Evolutionary conservation across 148 eudicot genomes (phyloP), one percentile per base, ranked within the genome.

Genomic region (Amaranthus hypochondriacus): DNA sequence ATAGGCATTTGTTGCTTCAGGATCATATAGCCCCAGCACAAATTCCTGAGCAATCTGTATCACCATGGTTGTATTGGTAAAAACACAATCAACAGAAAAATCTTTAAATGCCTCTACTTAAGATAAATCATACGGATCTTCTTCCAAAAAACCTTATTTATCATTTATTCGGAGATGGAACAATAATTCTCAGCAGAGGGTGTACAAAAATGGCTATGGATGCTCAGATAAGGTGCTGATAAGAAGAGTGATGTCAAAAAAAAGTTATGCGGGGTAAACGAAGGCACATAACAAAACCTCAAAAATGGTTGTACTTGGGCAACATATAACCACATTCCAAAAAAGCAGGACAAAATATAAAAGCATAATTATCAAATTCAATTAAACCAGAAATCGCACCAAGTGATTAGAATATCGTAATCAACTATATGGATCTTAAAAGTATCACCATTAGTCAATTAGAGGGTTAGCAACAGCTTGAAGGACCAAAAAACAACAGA

Each of bases 11-110:
- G 98, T 94, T 66, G 92, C 96, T 80, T 91, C 97, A 54, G 80
- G 82, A 76, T 94, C 98, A 87, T 78, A 94, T 39, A 68, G 81
- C 71, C 98, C 98, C 67, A 94, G 82, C 73, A 87, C 69, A 83
- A 86, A 94, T 81, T 94, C 97, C 84, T 94, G 98, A 78, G 90
- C 87, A 59, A 79, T 74, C 97, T 94, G 83, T 61, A 81, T 55
- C 68, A 78, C 56, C 62, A 68, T 53, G 8, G 62, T 63, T 54
- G 63, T 48, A 53, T 55, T n/a, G 4, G 72, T 67, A 52, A 58
- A 53, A 21, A 59, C 68, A 18, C 44, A 56, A 48, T 66, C 15
- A 11, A 66, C 12, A 49, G 6, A 5, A 66, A 12, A n/a, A 48
- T 3, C 4, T 21, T 4, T 21, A 60, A 60, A 28, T 21, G 64